Conservation (phyloP, 225 moss, liverwort and hornwort genomes). For the Straminergon stramineum region DNA sequence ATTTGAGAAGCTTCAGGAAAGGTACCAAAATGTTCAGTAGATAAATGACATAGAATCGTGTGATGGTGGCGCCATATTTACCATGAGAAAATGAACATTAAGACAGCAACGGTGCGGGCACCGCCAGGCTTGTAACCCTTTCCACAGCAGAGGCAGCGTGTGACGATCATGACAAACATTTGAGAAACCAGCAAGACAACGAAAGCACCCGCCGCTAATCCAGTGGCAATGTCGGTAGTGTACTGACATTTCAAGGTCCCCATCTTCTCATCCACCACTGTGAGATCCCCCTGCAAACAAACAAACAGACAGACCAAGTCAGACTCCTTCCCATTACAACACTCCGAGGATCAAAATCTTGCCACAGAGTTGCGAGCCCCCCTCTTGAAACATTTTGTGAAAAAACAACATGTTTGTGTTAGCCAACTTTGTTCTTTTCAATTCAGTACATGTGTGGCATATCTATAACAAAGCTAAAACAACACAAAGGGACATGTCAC, state of each 20-base stretch:
- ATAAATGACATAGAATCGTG: neutral
- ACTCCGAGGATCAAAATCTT: neutral
- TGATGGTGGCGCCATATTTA: neutral
- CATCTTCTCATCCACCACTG: neutral
- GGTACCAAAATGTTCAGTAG: neutral
- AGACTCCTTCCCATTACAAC: neutral
- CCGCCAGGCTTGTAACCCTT: constrained; percentile 32
- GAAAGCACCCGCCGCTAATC: constrained; percentile 33
- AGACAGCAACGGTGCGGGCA: constrained; percentile 16
- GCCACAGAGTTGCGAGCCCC: neutral
- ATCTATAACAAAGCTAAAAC: neutral
- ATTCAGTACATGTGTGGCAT: too few relatives aligned
- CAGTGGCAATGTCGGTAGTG: constrained; percentile 33
- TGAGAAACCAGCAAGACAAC: constrained; percentile 35
- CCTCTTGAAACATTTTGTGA: neutral
- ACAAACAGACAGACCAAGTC: neutral
- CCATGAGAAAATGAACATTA: constrained; percentile 41
- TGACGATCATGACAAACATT: constrained; percentile 29
- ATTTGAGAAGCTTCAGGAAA: neutral
- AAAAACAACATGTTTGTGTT: neutral
- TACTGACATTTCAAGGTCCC: constrained; percentile 26
- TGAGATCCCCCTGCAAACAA: constrained; percentile 15
- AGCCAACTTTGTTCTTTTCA: neutral
- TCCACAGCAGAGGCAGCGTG: constrained; percentile 46
- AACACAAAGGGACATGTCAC: neutral